Evolutionary conservation across 179 eudicot genomes (phyloP).

Genomic region (Carnegiea gigantea): DNA sequence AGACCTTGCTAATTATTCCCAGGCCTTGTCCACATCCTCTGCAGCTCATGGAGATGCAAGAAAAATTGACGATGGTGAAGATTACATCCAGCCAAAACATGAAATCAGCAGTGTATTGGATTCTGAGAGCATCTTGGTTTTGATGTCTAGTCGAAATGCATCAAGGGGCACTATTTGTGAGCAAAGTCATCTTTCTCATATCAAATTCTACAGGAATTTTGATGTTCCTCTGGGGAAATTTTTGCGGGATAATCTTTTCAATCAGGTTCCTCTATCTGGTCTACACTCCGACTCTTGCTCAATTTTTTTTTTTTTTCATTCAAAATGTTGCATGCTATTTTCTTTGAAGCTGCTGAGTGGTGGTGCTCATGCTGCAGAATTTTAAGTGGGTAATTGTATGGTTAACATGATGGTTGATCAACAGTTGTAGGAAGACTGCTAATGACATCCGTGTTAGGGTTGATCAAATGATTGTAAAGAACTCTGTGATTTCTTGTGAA

Average conservation of each 20-base stretch:
- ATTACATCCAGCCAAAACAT: conserved; percentile 42
- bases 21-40: conserved; percentile 13
- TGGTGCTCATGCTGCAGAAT: conserved; percentile 5
- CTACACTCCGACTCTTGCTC: conserved; percentile 7
- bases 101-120: conserved; percentile 62
- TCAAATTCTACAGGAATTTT: conserved; percentile 82
- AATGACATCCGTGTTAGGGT: neutral
- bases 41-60: conserved; percentile 27
- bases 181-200: conserved; percentile 84
- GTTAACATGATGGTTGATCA: conserved; percentile 8
- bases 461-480: neutral
- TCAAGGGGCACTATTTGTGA: conserved; percentile 70
- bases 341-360: conserved; percentile 5
- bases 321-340: neutral
- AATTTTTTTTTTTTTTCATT: neutral
- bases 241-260: conserved; percentile 71
- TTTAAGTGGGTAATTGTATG: conserved; percentile 9
- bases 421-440: neutral
- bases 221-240: conserved; percentile 89
- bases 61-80: conserved; percentile 38
- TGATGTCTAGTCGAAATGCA: conserved; percentile 76
- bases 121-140: conserved; percentile 90
- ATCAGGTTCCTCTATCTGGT: conserved; percentile 54
- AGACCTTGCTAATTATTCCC: conserved; percentile 30
- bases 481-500: neutral